phyloP scores from a whole-genome alignment of 2,329 filamentous ascomycete genomes.

The Aureobasidium lini region DNA sequence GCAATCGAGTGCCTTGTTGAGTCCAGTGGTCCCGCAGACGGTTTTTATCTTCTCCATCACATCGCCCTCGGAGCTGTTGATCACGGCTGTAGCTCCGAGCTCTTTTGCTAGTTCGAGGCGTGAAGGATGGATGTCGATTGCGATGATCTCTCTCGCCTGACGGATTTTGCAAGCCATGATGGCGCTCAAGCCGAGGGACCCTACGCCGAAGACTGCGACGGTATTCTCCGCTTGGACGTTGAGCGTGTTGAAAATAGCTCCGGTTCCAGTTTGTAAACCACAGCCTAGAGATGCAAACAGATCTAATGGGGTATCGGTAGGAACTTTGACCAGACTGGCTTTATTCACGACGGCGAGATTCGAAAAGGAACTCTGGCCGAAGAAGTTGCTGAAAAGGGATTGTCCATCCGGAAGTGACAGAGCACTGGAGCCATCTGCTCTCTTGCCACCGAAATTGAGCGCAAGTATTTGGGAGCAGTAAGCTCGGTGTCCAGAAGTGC shows the following conservation, averaged over 20 bases:
- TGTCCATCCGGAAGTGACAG: background rate
- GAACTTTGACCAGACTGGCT: background rate
- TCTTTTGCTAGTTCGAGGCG: slow-evolving; percentile 33
- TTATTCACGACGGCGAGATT: slow-evolving; percentile 25
- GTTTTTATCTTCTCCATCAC: background rate
- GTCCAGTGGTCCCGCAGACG: background rate
- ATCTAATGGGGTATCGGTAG: background rate
- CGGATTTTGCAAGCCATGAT: slow-evolving; percentile 43
- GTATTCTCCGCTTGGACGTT: slow-evolving; percentile 29
- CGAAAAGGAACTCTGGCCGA: slow-evolving; percentile 34
- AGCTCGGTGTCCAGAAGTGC: slow-evolving; percentile 35
- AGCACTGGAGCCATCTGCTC: background rate
- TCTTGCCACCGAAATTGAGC: slow-evolving; percentile 30
- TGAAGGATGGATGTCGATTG: slow-evolving; percentile 30
- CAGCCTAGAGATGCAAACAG: slow-evolving; percentile 38
- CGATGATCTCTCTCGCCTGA: slow-evolving; percentile 34
- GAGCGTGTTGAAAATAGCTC: slow-evolving; percentile 33
- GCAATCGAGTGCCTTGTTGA: slow-evolving; percentile 2
- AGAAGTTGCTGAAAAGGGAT: slow-evolving; percentile 25
- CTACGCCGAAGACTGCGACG: slow-evolving; percentile 38
- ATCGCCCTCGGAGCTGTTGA: slow-evolving; percentile 26
- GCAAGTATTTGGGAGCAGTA: slow-evolving; percentile 39
- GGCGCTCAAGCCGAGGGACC: slow-evolving; percentile 40
- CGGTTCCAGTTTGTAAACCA: slow-evolving; percentile 40
- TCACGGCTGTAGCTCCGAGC: slow-evolving; percentile 33